phyloP scores from a whole-genome alignment of 345 rosid genomes.

The Corchorus capsularis region DNA sequence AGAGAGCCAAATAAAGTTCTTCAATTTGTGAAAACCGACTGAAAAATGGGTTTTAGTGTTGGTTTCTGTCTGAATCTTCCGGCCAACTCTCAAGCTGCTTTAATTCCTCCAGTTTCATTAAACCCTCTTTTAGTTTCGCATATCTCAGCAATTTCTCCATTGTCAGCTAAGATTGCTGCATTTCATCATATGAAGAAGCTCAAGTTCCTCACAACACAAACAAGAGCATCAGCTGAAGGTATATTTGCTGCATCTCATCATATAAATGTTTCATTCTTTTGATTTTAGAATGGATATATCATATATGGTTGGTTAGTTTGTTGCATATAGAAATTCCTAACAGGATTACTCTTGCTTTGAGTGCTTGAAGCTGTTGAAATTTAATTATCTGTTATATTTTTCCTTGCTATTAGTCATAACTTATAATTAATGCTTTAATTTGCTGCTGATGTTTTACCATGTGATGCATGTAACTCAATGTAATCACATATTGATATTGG shows the following conservation, averaged over 20 bases:
- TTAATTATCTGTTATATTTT: background rate
- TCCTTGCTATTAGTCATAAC: background rate
- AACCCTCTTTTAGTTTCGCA: slow-evolving; percentile 5
- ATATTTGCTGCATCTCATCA: background rate
- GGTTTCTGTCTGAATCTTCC: slow-evolving; percentile 19
- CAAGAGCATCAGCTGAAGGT: slow-evolving; percentile 55
- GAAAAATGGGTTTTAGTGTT: slow-evolving; percentile 35
- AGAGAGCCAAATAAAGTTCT: background rate
- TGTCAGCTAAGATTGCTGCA: slow-evolving; percentile 17
- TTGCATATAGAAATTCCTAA: too few relatives aligned
- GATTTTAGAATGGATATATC: background rate
- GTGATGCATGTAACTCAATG: slow-evolving; percentile 1
- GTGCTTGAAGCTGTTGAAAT: background rate
- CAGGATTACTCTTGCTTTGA: background rate
- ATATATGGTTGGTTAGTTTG: background rate
- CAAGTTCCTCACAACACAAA: slow-evolving; percentile 17
- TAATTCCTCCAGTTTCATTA: slow-evolving; percentile 27
- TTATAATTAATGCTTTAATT: background rate
- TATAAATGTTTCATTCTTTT: background rate
- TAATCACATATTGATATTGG: background rate
- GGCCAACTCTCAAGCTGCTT: slow-evolving; percentile 17
- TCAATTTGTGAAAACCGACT: background rate
- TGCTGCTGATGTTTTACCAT: background rate
- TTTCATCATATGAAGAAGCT: slow-evolving; percentile 35
- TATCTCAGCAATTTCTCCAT: slow-evolving; percentile 22